Evolutionary conservation across 2,329 filamentous ascomycete species (phyloP), one percentile per base, ranked within the genome.

Genomic region (Fusarium luffae): DNA sequence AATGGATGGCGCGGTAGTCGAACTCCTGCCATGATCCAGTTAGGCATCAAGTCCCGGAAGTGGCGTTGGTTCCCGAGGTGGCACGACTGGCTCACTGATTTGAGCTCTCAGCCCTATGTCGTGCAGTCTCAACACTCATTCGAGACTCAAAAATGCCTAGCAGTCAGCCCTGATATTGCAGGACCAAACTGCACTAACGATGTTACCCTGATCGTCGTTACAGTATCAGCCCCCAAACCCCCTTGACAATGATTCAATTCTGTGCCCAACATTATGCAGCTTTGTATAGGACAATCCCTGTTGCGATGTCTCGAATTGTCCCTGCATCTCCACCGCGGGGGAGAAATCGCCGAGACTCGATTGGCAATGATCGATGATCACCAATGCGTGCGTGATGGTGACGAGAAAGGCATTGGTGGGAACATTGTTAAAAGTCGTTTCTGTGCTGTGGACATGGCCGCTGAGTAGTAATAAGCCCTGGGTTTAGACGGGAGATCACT

Each of bases 261-360:
- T 34, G 12, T 18, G 41, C 27, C 43, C 60, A 28, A 60, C 46
- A 65, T 43, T 47, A 47, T 51, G 32, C 27, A 44, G 32, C 59
- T 23, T 42, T 25, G 34, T 37, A 37, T 37, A 25, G 18, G 40
- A n/a, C 27, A 41, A 65, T 30, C 60, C 62, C 27, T 58, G 51
- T 13, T 59, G 18, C 6, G 19, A 40, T 32, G 40, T 28, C 44
- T 64, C 37, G 30, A 50, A 50, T 9, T 40, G 46, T 37, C 50
- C 59, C n/a, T 58, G 40, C 25, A 65, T 64, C 62, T 64, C 59
- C 32, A 46, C 41, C 9, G 41, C 23, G 46, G 47, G 37, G 40
- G 28, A 32, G 34, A 25, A 46, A 27, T 41, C 23, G n/a, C 11
- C 16, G 19, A 27, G 13, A 50, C n/a, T 51, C 34, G 37, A n/a